A percentile compares a stretch with the other conserved stretches of the same genome.
phyloP scores from a whole-genome alignment of 139 green algal species.

The Tetraselmis striata region DNA sequence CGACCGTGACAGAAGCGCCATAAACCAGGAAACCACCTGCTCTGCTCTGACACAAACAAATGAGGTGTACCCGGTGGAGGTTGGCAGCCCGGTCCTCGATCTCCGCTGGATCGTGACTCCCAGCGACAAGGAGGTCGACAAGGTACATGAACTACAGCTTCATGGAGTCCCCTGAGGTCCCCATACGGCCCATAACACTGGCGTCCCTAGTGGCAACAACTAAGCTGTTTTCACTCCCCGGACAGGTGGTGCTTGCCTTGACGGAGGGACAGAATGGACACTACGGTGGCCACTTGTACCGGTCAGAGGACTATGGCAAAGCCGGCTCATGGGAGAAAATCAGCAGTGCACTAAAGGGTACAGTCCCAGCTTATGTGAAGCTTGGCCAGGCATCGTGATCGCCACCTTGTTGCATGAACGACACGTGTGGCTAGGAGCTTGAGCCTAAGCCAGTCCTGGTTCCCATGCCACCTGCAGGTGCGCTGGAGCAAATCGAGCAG shows the following conservation, averaged over 20 bases:
- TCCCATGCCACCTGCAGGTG: background rate
- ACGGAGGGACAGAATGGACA: background rate
- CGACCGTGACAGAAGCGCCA: background rate
- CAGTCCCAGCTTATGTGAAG: background rate
- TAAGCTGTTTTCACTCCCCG: background rate
- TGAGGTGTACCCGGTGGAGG: background rate
- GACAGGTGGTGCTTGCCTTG: background rate
- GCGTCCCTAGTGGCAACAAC: background rate
- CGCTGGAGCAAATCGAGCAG: background rate
- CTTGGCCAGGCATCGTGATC: background rate
- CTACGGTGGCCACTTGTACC: background rate
- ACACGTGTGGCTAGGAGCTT: background rate
- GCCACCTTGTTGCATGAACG: background rate
- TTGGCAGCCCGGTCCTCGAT: background rate
- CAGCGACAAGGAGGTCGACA: background rate
- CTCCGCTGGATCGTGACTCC: background rate
- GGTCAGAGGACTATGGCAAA: background rate
- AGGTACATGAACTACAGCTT: background rate
- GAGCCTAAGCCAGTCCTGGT: background rate
- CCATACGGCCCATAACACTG: no score
- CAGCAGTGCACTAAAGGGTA: background rate
- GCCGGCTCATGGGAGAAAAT: background rate
- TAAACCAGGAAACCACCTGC: background rate
- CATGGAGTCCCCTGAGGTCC: background rate
- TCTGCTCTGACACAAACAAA: background rate